Evolutionary conservation across 2,329 filamentous ascomycete species (phyloP), one percentile per base, ranked within the genome.

Genomic region (Immersiporthe knoxdaviesiana): DNA sequence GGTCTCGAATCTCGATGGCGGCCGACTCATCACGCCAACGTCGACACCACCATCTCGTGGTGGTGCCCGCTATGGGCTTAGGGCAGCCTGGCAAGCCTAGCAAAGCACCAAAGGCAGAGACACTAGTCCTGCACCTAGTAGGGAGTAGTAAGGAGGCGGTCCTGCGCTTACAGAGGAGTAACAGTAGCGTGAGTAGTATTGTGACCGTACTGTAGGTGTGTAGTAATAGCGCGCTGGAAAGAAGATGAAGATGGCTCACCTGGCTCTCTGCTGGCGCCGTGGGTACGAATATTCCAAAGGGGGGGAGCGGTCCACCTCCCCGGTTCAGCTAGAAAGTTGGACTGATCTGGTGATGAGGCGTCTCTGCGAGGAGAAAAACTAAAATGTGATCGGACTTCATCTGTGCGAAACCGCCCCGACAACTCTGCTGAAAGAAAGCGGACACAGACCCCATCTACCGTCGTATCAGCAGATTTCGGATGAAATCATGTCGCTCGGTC

Each of bases 1-100:
- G 56, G 56, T 24, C 56, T 62, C 66, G 41, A 60, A 68, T 68
- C 66, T 68, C 66, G 66, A 68, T 68, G 66, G 52, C 52, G 27
- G 52, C 14, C 52, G 27, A 56, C 24, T 27, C 52, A 37, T 35
- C 56, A 32, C 18, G 27, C 56, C 30, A n/a, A 21, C 56, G 30
- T 59, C 37, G 18, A 37, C 30, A 32, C 32, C 32, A 59, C 44
- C 44, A 59, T 30, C 56, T 59, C 30, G 56, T n/a, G 7, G 18
- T 59, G 30, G 30, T 37, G 56, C 16, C 56, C 32, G 30, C 56
- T 59, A 37, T 35, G 18, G 14, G 32, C 21, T 59, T 30, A 56
- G 32, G 11, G 21, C 56, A 21, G 56, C 32, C 14, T 37, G 32
- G 32, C 52, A 7, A 56, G n/a, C n/a, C n/a, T 14, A 24, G 21